These are phyloP conservation scores for Globisporangium irregulare DNA, from an alignment of 352 stramenopile species.

Conservation along the genomic window DNA sequence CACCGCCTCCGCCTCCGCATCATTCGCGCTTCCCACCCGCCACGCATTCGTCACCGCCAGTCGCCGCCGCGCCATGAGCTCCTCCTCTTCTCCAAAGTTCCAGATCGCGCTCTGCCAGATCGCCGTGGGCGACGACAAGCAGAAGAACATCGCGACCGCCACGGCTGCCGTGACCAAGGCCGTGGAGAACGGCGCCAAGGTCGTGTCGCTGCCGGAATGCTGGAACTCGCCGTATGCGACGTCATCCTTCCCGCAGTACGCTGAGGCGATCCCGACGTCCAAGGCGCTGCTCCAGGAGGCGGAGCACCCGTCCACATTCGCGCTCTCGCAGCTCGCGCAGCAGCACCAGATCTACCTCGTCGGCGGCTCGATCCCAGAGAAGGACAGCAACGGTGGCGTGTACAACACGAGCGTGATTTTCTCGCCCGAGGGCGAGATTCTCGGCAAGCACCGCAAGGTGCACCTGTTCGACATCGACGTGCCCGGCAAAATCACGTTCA, in stretches of 20 bases:
- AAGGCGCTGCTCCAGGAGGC: constrained; percentile 49
- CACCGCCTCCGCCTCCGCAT: not conserved
- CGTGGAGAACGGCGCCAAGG: constrained; percentile 72
- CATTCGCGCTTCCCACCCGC: not conserved
- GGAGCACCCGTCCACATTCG: constrained; percentile 81
- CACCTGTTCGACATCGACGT: constrained; percentile 99
- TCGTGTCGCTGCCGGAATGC: constrained; percentile 93
- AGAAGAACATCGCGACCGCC: constrained; percentile 80
- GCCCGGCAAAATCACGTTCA: constrained; percentile 98
- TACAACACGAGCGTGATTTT: constrained; percentile 99
- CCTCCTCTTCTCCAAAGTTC: constrained; percentile 51
- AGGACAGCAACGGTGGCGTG: constrained; percentile 72
- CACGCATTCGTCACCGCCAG: not conserved
- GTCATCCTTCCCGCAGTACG: constrained; percentile 96
- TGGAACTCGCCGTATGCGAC: constrained; percentile 98
- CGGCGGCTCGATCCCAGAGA: constrained; percentile 97
- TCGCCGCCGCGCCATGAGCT: constrained; percentile 33
- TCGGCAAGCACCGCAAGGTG: constrained; percentile 99
- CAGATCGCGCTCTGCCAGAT: constrained; percentile 97
- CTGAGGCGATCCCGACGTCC: constrained; percentile 91
- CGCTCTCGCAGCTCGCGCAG: constrained; percentile 89
- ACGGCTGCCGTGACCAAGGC: constrained; percentile 61
- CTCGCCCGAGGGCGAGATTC: constrained; percentile 89
- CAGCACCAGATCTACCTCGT: constrained; percentile 93
- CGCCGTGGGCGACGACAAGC: constrained; percentile 86